A percentile compares a stretch with the other conserved stretches of the same genome.
Evolutionary conservation across 2,329 filamentous ascomycete genomes (phyloP).

Genomic region (Hypoxylon sp.): DNA sequence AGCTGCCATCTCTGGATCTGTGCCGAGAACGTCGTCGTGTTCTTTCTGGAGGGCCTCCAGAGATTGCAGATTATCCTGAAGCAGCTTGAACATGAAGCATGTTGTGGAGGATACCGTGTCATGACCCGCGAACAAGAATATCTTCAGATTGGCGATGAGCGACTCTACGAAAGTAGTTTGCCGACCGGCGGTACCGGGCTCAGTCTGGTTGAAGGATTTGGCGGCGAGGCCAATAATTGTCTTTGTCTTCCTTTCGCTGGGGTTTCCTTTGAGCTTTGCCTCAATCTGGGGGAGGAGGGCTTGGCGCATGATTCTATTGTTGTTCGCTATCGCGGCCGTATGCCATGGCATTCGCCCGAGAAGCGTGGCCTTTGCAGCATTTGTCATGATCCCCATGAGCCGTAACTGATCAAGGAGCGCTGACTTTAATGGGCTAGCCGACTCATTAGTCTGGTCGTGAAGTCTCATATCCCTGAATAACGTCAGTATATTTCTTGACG

Average conservation of each 20-base stretch:
- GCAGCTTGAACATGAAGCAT: constrained; percentile 45
- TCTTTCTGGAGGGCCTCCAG: constrained; percentile 47
- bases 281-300: constrained; percentile 39
- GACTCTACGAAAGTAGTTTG: constrained; percentile 41
- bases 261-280: constrained; percentile 29
- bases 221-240: constrained; percentile 42
- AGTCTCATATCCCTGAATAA: constrained; percentile 37
- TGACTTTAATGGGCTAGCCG: constrained; percentile 36
- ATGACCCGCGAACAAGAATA: constrained; percentile 50
- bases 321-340: constrained; percentile 31
- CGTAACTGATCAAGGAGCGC: constrained; percentile 36
- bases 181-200: constrained; percentile 26
- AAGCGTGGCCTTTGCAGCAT: constrained; percentile 27
- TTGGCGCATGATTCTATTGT: constrained; percentile 38
- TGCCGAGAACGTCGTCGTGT: constrained; percentile 47
- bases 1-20: constrained; percentile 37
- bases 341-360: constrained; percentile 38
- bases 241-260: constrained; percentile 37
- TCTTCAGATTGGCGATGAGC: constrained; percentile 47
- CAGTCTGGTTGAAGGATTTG: constrained; percentile 38
- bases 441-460: constrained; percentile 35
- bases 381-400: constrained; percentile 31
- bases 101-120: constrained; percentile 49
- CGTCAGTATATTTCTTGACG: too few species aligned
- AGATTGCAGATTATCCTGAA: constrained; percentile 44